These are phyloP conservation scores for Cryptococcus wingfieldii DNA, from an alignment of 1,284 basidiomycete species.

Conservation along the genomic window DNA sequence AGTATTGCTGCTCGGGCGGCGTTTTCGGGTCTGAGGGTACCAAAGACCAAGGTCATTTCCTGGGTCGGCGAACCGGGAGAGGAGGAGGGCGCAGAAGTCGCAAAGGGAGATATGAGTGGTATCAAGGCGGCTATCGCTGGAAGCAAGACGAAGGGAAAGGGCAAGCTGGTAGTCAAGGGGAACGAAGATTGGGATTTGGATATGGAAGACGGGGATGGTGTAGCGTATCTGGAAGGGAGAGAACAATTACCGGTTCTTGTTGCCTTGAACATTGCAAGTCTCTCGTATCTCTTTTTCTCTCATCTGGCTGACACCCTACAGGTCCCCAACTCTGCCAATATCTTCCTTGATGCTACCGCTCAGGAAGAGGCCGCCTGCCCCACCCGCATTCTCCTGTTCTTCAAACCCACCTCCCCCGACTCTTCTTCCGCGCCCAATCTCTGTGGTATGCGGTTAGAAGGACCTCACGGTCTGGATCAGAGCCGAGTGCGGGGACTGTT, in stretches of 20 bases:
- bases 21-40: conserved; percentile 40
- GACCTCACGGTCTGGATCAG: conserved; percentile 32
- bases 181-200: conserved; percentile 49
- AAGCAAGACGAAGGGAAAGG: conserved; percentile 30
- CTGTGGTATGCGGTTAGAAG: conserved; percentile 45
- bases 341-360: conserved; percentile 45
- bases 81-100: conserved; percentile 18
- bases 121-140: conserved; percentile 45
- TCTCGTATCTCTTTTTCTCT: neutral
- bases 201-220: conserved; percentile 29
- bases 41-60: conserved; percentile 39
- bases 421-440: conserved; percentile 22
- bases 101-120: conserved; percentile 33
- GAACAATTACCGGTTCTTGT: conserved; percentile 42
- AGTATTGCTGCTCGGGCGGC: conserved; percentile 41
- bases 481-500: conserved; percentile 31
- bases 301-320: conserved; percentile 1
- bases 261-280: conserved; percentile 41
- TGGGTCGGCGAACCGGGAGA: conserved; percentile 28
- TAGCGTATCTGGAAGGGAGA: conserved; percentile 23
- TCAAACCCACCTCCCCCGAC: conserved; percentile 13
- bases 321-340: conserved; percentile 25
- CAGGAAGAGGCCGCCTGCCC: conserved; percentile 47
- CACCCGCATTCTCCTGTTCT: conserved; percentile 39
- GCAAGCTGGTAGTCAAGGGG: conserved; percentile 24